Percentiles rank a stretch among this genome's conserved stretches.
phyloP scores from a whole-genome alignment of 441 rosid genomes.

The Euphorbia corollata region DNA sequence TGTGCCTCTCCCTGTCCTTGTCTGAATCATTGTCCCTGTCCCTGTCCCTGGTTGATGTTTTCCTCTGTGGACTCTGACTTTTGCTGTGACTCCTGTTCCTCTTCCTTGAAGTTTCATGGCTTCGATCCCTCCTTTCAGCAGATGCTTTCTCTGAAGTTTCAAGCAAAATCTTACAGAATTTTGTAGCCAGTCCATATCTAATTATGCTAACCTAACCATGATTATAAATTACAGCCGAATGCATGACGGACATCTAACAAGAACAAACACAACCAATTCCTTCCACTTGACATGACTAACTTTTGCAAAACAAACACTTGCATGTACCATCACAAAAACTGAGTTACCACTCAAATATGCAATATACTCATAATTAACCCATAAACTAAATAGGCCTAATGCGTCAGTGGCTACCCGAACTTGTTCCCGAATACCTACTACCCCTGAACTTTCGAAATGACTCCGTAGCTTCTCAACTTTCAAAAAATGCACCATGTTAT shows the following conservation, averaged over 20 bases:
- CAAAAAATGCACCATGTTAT: no score
- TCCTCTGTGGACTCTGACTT: constrained; percentile 74
- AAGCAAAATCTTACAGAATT: neutral
- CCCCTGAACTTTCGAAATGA: no score
- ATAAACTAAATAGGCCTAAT: neutral
- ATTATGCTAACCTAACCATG: neutral
- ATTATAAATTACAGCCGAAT: neutral
- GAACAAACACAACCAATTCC: neutral
- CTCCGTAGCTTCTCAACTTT: no score
- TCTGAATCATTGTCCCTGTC: constrained; percentile 48
- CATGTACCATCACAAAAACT: no score
- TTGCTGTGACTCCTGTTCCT: constrained; percentile 60
- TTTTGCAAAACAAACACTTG: no score
- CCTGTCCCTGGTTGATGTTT: constrained; percentile 51
- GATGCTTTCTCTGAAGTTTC: constrained; percentile 51
- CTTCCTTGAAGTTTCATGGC: constrained; percentile 65
- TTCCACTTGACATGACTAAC: neutral
- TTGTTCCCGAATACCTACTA: no score
- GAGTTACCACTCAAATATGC: neutral
- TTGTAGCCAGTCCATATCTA: neutral
- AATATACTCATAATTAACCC: neutral
- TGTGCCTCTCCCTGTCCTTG: constrained; percentile 44
- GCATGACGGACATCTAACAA: neutral
- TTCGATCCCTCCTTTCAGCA: constrained; percentile 57
- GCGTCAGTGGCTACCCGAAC: no score